phyloP scores from a whole-genome alignment of 306 rosid genomes.

The Prunus salicina region DNA sequence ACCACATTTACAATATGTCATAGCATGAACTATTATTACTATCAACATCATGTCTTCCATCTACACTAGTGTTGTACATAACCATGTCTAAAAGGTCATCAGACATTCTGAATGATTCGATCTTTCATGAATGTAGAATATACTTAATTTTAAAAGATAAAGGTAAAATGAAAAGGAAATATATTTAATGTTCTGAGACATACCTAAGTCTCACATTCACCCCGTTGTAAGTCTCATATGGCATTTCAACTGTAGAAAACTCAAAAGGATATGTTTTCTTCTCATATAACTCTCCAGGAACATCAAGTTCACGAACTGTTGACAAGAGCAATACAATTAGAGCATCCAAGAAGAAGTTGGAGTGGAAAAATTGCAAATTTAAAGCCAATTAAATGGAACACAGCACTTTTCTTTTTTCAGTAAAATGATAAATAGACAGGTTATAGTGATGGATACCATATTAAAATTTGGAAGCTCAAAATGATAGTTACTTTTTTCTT shows the following conservation, averaged over 20 bases:
- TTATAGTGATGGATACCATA: neutral
- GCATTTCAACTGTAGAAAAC: conserved; percentile 98
- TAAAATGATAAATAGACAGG: neutral
- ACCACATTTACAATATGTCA: conserved; percentile 23
- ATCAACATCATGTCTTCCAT: conserved; percentile 17
- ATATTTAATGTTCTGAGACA: neutral
- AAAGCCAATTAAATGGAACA: neutral
- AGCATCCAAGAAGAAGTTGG: neutral
- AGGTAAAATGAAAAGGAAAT: neutral
- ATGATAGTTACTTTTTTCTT: neutral
- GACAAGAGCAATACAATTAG: conserved; percentile 22
- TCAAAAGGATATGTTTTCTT: conserved; percentile 91
- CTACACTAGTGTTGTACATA: neutral
- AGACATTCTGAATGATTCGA: neutral
- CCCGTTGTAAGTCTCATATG: conserved; percentile 95
- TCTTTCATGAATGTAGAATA: neutral
- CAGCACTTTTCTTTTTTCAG: too few relatives aligned
- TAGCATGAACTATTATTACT: neutral
- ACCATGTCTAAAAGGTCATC: neutral
- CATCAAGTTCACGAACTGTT: conserved; percentile 94
- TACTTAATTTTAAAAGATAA: neutral
- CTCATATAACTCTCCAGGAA: conserved; percentile 96
- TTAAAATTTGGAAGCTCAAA: neutral
- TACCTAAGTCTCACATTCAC: conserved; percentile 97
- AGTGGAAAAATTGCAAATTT: neutral